These are phyloP conservation scores for Phylloporus sp. DNA, from an alignment of 768 basidiomycete species.

Conservation along the genomic window DNA sequence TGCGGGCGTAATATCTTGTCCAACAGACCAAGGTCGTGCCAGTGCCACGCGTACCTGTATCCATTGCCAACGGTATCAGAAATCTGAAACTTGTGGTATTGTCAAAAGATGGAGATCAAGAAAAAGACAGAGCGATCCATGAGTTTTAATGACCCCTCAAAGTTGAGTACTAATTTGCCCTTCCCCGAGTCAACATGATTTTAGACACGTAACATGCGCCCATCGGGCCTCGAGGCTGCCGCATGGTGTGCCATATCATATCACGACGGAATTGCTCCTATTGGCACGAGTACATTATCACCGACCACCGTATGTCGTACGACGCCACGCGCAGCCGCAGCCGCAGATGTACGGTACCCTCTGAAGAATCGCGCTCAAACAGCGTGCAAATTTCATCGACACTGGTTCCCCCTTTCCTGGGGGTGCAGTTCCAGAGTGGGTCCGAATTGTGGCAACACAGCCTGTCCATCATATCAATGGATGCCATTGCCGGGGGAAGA, in stretches of 20 bases:
- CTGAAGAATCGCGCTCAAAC: not conserved
- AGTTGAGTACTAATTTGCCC: not conserved
- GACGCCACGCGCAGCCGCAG: not conserved
- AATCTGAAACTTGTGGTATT: too few relatives aligned
- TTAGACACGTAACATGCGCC: not conserved
- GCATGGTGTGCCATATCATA: not conserved
- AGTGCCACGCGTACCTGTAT: too few relatives aligned
- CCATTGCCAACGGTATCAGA: too few relatives aligned
- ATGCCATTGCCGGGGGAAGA: too few relatives aligned
- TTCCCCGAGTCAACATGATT: not conserved
- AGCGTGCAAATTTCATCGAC: not conserved
- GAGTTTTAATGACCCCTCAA: too few relatives aligned
- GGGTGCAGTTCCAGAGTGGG: too few relatives aligned
- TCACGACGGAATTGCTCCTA: not conserved
- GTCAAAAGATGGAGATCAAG: too few relatives aligned
- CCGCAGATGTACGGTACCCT: not conserved
- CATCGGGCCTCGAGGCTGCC: constrained; percentile 16
- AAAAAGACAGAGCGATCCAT: too few relatives aligned
- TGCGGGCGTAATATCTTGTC: not conserved
- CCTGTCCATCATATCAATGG: too few relatives aligned
- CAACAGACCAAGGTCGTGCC: too few relatives aligned
- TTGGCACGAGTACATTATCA: not conserved
- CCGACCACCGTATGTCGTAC: not conserved
- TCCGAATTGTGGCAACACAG: too few relatives aligned
- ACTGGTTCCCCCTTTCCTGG: too few relatives aligned